Evolutionary conservation across 2,329 filamentous ascomycete species (phyloP), one percentile per base, ranked within the genome.

Genomic region (Exophiala dermatitidis): DNA sequence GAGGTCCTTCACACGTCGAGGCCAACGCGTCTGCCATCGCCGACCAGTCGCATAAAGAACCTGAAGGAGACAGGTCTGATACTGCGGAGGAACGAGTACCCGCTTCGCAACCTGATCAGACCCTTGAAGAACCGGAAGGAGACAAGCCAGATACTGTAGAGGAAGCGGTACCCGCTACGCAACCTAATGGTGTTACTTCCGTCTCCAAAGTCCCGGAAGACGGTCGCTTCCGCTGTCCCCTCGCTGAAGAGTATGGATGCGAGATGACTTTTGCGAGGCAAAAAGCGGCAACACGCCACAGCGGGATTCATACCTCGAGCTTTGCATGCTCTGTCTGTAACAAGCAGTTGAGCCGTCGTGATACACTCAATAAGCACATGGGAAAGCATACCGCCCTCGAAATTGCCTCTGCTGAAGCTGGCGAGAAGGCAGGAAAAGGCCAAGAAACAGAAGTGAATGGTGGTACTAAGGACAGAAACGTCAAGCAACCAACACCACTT

Each of bases 161-260:
- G 5, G 36, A 12, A 8, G 32, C 31, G 8, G 42, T 32, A n/a
- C 2, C 19, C 28, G 28, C 12, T 4, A 28, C 30, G n/a, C 8
- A 5, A 5, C 7, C 38, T 6, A 42, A 38, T 33, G 29, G 9
- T 3, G 8, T 36, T 10, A 9, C 32, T 0, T 26, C 50, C 4
- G 38, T 37, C 10, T 51, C 50, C 5, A 12, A 34, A 9, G 5
- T 10, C 9, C 48, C 42, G 12, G 30, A 31, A 5, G 33, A 52
- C 29, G 52, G 44, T 5, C 52, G 60, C 26, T 60, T 47, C 46
- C 38, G 40, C 40, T 62, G 60, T 49, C 60, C 60, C 30, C 53
- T 50, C 12, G 46, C 46, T 5, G 52, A 51, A 29, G 33, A 10
- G 7, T 33, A 56, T 36, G 41, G 45, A 5, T 62, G 60, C 49